phyloP scores from a whole-genome alignment of 257 asterid species.

The Coffea canephora region DNA sequence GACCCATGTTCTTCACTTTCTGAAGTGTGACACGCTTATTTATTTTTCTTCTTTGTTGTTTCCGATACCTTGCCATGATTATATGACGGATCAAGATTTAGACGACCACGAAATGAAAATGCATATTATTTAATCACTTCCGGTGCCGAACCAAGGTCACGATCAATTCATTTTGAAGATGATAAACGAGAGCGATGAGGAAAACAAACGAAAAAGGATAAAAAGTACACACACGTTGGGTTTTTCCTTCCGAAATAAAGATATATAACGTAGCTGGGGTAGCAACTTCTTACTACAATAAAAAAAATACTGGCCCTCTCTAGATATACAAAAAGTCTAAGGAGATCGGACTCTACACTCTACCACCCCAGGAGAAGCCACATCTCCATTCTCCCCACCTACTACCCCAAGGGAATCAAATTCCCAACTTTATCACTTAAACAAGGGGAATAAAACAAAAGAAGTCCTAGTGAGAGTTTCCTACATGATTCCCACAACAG shows the following conservation, averaged over 20 bases:
- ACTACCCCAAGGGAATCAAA: slow-evolving; percentile 23
- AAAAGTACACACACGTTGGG: background rate
- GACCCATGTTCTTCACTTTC: too few species aligned
- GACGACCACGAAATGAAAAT: too few species aligned
- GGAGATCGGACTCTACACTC: slow-evolving; percentile 24
- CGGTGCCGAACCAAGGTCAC: too few species aligned
- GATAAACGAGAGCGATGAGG: background rate
- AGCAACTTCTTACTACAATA: slow-evolving; percentile 7
- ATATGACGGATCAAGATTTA: too few species aligned
- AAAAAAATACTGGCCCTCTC: slow-evolving; percentile 33
- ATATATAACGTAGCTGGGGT: slow-evolving; percentile 1
- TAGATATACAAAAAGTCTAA: slow-evolving; percentile 43
- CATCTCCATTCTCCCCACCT: background rate
- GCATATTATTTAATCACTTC: too few species aligned
- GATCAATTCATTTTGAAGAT: too few species aligned
- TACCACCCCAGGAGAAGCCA: slow-evolving; percentile 10
- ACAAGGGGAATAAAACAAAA: slow-evolving; percentile 22
- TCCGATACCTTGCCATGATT: too few species aligned
- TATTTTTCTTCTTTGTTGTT: too few species aligned
- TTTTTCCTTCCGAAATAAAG: background rate
- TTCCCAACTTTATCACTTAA: slow-evolving; percentile 26
- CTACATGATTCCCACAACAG: slow-evolving; percentile 22
- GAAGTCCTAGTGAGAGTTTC: slow-evolving; percentile 21
- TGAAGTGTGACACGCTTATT: too few species aligned
- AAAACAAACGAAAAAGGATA: background rate